These are phyloP conservation scores for Colletotrichum sp. DNA, from an alignment of 2,329 filamentous ascomycete species.

Conservation along the genomic window DNA sequence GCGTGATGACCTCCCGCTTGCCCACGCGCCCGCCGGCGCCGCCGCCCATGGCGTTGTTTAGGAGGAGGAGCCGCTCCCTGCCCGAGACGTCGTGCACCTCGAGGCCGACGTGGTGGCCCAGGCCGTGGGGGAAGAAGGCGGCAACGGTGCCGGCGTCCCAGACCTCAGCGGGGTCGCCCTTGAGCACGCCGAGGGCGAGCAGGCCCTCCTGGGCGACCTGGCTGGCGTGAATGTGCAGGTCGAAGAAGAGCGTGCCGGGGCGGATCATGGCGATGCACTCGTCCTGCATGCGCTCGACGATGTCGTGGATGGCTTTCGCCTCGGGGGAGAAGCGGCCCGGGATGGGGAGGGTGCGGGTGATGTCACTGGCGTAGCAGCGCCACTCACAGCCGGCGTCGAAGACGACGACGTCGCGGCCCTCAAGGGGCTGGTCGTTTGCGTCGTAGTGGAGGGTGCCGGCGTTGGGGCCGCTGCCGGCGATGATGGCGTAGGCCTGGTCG, in stretches of 20 bases:
- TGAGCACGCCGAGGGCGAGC: conserved; percentile 73
- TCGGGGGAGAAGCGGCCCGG: conserved; percentile 71
- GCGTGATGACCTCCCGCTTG: conserved; percentile 47
- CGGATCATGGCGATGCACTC: conserved; percentile 72
- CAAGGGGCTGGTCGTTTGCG: conserved; percentile 76
- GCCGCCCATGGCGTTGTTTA: conserved; percentile 27
- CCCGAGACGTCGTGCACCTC: conserved; percentile 67
- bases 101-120: conserved; percentile 70
- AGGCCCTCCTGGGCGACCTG: conserved; percentile 75
- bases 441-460: conserved; percentile 88
- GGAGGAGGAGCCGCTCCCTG: conserved; percentile 38
- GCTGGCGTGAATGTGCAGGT: conserved; percentile 76
- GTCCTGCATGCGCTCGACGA: conserved; percentile 83
- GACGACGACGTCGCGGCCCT: conserved; percentile 74
- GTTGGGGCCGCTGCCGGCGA: conserved; percentile 83
- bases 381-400: conserved; percentile 91
- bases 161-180: conserved; percentile 63
- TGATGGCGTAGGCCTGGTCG: conserved; percentile 85
- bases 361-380: conserved; percentile 84
- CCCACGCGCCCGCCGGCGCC: conserved; percentile 32
- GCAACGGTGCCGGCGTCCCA: conserved; percentile 56
- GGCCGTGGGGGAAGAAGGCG: conserved; percentile 71
- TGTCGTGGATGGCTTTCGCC: conserved; percentile 74
- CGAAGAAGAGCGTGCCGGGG: conserved; percentile 73
- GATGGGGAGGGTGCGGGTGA: conserved; percentile 87